phyloP scores from a whole-genome alignment of 805 yeast genomes.

The Myxozyma melibiosi region DNA sequence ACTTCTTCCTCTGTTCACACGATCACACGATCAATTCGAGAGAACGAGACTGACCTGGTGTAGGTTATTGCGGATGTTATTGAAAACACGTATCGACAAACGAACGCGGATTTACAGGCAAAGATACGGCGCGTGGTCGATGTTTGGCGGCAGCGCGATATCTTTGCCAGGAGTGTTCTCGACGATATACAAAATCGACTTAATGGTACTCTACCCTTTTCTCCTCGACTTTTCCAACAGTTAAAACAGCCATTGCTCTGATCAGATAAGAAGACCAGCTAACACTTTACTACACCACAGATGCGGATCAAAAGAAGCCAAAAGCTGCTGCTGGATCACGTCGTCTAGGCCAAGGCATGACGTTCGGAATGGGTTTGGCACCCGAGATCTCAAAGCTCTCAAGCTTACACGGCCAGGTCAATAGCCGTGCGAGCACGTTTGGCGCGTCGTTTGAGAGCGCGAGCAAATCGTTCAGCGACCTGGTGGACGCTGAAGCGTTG shows the following conservation, averaged over 20 bases:
- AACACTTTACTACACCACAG: too few relatives aligned
- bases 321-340: constrained; percentile 26
- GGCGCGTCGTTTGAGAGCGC: constrained; percentile 19
- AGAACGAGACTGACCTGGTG: too few relatives aligned
- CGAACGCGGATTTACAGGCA: constrained; percentile 50
- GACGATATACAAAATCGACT: constrained; percentile 39
- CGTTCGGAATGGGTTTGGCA: constrained; percentile 28
- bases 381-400: constrained; percentile 30
- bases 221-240: neutral
- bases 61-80: constrained; percentile 45
- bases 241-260: too few relatives aligned
- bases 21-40: too few relatives aligned
- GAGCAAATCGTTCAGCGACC: constrained; percentile 21
- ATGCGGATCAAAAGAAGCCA: constrained; percentile 21
- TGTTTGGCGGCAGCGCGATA: constrained; percentile 68
- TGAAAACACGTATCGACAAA: constrained; percentile 42
- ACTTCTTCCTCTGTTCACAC: too few relatives aligned
- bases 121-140: constrained; percentile 59
- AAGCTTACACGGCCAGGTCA: constrained; percentile 12
- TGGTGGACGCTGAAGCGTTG: constrained; percentile 37
- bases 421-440: constrained; percentile 9
- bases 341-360: constrained; percentile 29
- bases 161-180: constrained; percentile 48
- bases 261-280: too few relatives aligned
- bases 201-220: constrained; percentile 15